Base-by-base conservation (phyloP, 164 flowering plant species). In the Brasenia schreberi region DNA sequence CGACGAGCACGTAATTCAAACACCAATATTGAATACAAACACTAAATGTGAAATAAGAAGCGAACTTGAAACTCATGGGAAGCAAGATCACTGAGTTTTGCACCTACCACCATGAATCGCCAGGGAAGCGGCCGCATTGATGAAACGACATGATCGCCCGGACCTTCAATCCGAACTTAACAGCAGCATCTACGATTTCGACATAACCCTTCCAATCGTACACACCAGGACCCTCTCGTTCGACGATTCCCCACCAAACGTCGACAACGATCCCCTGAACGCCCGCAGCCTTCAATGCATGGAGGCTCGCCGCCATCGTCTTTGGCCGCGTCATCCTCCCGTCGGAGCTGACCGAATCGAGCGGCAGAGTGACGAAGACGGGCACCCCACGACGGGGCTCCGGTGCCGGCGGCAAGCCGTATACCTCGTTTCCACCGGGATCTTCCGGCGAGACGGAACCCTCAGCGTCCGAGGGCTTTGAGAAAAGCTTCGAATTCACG, bases 211-310 rank as follows among this genome's bases (percentile, higher is more conserved):
- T 16, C 96, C 91, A 88, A 66, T 82, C 74, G 42, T 88, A 86
- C 60, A 70, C 73, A 73, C 76, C 19, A 63, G 95, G 90, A 27
- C 43, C 65, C 1, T 77, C 82, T 67, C 76, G 74, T 82, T 88
- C 95, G 69, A 88, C 91, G 63, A 86, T 49, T 14, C 95, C 91
- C 95, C 95, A 88, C 88, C 87, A 88, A 4, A 86, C 85, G 66
- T 88, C 91, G 80, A 86, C 71, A 59, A 83, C 84, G 60, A 86
- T 79, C 4, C 95, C 91, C 62, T 86, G 87, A 5, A 86, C 89
- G 4, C 88, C 95, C 0, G 88, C 87, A 1, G 72, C 67, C 14
- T 75, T 67, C 6, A 88, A 73, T 12, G 91, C 87, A 44, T 68
- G 69, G 18, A 85, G 71, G 42, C 85, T 80, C 65, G 71, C 78